Evolutionary conservation across 208 protist genomes (phyloP), one percentile per base, ranked within the genome.

Genomic region (Trypanosoma conorhini): DNA sequence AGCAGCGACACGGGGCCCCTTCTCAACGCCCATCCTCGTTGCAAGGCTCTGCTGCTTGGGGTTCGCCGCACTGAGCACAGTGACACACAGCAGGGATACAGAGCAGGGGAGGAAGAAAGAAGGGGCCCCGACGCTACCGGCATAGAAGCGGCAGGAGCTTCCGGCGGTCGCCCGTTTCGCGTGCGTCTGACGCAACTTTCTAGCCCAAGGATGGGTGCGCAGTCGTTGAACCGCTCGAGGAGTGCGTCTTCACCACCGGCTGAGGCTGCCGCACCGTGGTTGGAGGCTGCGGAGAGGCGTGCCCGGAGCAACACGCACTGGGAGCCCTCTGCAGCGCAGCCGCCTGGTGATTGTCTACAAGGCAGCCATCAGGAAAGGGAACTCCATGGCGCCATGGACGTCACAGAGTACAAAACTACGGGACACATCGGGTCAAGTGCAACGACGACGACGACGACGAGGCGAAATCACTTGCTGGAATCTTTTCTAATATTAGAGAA

Each of bases 401-500:
- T 21, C 50, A 24, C 22, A 5, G 22, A 26, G 21, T n/a, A 19
- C n/a, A 54, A 54, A 19, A 12, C 17, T 5, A 54, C 50, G 9
- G 22, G 17, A 46, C 42, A 2, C 42, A 19, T 46, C 13, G 42
- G 17, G 42, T 19, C 42, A 46, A 3, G 1, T 2, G 15, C 8
- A 10, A 46, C 42, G 9, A 3, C 42, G 17, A 19, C 42, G 17
- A 46, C 42, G 9, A 46, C 42, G 15, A 54, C 22, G 19, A 35
- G 24, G 19, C 8, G 31, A 60, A 60, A 15, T 60, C 15, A n/a
- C 0, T 15, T 42, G 40, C 24, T 51, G 12, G 76, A 77, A 72
- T 65, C 79, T 54, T 55, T 60, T 21, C 63, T 66, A 64, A 56
- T 8, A 26, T 54, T 26, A 44, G 64, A 33, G 60, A n/a, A 70